These are phyloP conservation scores for Stipa capillata DNA, from an alignment of 176 grass and related monocot species.

Conservation along the genomic window DNA sequence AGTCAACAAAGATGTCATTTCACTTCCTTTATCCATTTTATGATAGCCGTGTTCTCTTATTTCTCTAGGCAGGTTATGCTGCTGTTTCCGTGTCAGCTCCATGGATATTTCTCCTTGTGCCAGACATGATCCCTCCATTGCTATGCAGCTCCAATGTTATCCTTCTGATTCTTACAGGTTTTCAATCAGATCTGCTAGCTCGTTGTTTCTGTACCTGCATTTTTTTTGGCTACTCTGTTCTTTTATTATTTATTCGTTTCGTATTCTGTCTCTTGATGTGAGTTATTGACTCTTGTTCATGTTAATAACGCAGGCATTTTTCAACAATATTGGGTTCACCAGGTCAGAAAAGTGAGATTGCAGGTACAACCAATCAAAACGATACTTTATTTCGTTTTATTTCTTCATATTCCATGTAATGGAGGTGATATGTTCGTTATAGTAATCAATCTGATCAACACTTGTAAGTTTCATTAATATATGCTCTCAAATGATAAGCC, in stretches of 20 bases:
- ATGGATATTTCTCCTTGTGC: conserved; percentile 76
- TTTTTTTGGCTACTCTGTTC: neutral
- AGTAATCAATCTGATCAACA: neutral
- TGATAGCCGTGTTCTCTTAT: conserved; percentile 14
- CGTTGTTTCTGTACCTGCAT: conserved; percentile 6
- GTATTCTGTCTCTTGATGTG: neutral
- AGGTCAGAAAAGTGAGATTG: conserved; percentile 96
- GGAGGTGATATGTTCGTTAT: neutral
- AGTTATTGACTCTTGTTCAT: conserved; percentile 8
- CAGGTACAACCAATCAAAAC: conserved; percentile 47
- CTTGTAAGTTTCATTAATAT: neutral
- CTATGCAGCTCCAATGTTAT: conserved; percentile 82
- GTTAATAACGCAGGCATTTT: conserved; percentile 60
- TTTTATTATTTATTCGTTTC: neutral
- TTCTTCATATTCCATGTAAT: neutral
- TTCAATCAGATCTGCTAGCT: neutral
- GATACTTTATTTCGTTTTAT: neutral
- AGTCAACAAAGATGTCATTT: neutral
- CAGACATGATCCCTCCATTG: conserved; percentile 66
- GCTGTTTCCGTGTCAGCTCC: conserved; percentile 73
- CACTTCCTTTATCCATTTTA: neutral
- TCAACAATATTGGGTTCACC: conserved; percentile 97
- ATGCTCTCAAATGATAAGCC: neutral
- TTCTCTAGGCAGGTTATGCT: conserved; percentile 74
- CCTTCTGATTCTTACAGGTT: conserved; percentile 82